These are phyloP conservation scores for Lentinus polychrous DNA, from an alignment of 1,284 basidiomycete genomes.

Conservation along the genomic window DNA sequence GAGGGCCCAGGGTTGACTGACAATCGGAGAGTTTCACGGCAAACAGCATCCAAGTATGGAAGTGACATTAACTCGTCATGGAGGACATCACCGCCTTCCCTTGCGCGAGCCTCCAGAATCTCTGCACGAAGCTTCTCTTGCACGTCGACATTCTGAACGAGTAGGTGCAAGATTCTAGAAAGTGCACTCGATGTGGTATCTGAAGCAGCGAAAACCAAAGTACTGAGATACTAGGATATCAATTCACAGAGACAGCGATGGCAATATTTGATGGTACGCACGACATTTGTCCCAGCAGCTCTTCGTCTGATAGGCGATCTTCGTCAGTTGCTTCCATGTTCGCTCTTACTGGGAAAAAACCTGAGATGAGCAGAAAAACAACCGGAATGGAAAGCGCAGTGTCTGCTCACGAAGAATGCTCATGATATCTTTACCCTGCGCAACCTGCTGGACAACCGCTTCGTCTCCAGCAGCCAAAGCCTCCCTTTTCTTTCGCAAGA, in stretches of 20 bases:
- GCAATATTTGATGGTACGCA: conserved; percentile 7
- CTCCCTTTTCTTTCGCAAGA: conserved; percentile 28
- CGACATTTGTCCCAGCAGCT: conserved; percentile 22
- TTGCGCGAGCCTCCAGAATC: conserved; percentile 8
- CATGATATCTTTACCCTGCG: conserved; percentile 37
- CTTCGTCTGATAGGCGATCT: conserved; percentile 16
- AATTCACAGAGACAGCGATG: too few relatives aligned
- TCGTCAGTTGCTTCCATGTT: conserved; percentile 19
- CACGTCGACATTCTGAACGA: conserved; percentile 15
- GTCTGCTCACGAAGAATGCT: conserved; percentile 33
- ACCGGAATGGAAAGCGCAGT: not conserved
- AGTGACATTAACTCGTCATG: conserved; percentile 17
- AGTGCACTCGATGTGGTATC: conserved; percentile 18
- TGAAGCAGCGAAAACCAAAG: conserved; percentile 16
- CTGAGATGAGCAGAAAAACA: too few relatives aligned
- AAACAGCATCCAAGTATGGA: conserved; percentile 19
- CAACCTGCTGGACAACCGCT: conserved; percentile 22
- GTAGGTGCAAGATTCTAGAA: conserved; percentile 13
- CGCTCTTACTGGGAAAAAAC: conserved; percentile 23
- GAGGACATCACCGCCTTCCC: conserved; percentile 8
- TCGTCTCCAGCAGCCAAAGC: conserved; percentile 16
- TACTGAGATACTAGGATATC: conserved; percentile 4
- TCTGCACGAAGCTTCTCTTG: conserved; percentile 19
- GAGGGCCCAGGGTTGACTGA: conserved; percentile 7
- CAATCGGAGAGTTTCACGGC: conserved; percentile 19